Conservation (phyloP, 2,329 filamentous ascomycete species). For the Monosporascus ibericus region DNA sequence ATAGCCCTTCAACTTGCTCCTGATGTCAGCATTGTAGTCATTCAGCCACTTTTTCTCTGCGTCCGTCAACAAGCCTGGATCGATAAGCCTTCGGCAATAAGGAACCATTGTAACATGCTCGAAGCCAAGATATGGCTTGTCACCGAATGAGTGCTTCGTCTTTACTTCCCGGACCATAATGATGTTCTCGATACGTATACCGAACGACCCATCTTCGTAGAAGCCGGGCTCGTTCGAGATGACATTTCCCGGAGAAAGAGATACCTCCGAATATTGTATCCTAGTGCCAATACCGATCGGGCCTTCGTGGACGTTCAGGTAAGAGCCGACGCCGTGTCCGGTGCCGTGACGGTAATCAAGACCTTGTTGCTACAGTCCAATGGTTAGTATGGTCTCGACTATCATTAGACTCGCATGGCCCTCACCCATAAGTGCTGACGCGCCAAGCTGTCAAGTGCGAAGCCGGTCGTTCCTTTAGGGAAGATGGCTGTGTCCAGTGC, state of each 20-base stretch:
- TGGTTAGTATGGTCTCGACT: slow-evolving; percentile 2
- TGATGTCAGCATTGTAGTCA: slow-evolving; percentile 73
- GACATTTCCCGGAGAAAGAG: slow-evolving; percentile 86
- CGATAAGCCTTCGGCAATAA: slow-evolving; percentile 84
- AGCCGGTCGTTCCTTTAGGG: slow-evolving; percentile 91
- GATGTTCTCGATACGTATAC: slow-evolving; percentile 94
- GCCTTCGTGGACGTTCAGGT: slow-evolving; percentile 93
- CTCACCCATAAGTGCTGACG: slow-evolving; percentile 86
- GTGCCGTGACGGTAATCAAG: slow-evolving; percentile 96
- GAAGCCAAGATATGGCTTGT: slow-evolving; percentile 90
- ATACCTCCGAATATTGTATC: slow-evolving; percentile 84
- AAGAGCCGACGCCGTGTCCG: slow-evolving; percentile 92
- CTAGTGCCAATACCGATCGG: slow-evolving; percentile 94
- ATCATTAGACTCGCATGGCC: background rate
- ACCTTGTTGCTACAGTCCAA: slow-evolving; percentile 52
- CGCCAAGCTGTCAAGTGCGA: slow-evolving; percentile 81
- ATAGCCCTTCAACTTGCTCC: slow-evolving; percentile 71
- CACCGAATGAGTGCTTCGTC: slow-evolving; percentile 82
- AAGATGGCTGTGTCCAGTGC: slow-evolving; percentile 81
- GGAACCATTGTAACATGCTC: slow-evolving; percentile 97
- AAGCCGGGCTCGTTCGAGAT: slow-evolving; percentile 95
- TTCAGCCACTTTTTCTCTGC: slow-evolving; percentile 84
- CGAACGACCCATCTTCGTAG: slow-evolving; percentile 92
- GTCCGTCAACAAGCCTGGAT: slow-evolving; percentile 62
- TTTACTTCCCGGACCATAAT: slow-evolving; percentile 85